phyloP scores from a whole-genome alignment of 441 rosid genomes.

The Rhodomyrtus psidioides region DNA sequence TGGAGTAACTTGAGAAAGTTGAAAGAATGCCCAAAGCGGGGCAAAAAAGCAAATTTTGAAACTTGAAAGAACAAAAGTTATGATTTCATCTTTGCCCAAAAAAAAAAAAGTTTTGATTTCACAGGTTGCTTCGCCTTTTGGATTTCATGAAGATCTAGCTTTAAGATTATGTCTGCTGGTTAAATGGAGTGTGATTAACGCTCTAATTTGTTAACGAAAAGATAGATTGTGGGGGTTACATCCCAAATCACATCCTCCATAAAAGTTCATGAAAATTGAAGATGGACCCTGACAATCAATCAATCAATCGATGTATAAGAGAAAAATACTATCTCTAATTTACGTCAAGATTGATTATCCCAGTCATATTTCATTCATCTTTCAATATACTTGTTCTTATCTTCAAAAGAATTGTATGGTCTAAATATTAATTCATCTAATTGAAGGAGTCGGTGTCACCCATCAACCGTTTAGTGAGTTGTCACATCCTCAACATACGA shows the following conservation, averaged over 20 bases:
- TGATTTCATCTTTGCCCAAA: too few relatives aligned
- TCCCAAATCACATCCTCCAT: neutral
- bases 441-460: neutral
- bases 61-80: neutral
- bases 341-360: neutral
- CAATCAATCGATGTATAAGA: neutral
- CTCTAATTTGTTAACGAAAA: neutral
- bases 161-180: neutral
- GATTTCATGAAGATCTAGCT: neutral
- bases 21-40: neutral
- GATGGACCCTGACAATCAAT: neutral
- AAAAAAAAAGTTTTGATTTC: too few relatives aligned
- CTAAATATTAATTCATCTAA: neutral
- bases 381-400: neutral
- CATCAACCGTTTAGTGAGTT: neutral
- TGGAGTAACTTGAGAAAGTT: neutral
- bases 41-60: neutral
- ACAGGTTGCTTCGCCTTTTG: neutral
- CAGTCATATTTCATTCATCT: neutral
- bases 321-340: neutral
- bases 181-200: neutral
- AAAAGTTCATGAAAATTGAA: neutral
- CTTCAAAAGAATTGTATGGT: neutral
- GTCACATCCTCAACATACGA: neutral
- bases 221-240: neutral